Evolutionary conservation across 441 rosid genomes (phyloP).

Genomic region (Gossypium davidsonii): DNA sequence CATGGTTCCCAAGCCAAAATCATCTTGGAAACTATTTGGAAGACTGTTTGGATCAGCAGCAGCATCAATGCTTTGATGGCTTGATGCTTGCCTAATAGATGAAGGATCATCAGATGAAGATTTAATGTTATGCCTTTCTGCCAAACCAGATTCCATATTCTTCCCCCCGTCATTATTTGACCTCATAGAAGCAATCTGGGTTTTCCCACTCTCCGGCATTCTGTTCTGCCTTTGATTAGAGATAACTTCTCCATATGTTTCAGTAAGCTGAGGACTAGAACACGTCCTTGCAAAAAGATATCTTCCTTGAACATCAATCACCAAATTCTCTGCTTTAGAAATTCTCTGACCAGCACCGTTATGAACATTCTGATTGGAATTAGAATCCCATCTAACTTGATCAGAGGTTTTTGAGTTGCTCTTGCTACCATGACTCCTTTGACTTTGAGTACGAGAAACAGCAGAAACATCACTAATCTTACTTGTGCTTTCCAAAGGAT

Average conservation of each 20-base stretch:
- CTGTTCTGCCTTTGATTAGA: constrained; percentile 45
- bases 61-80: constrained; percentile 38
- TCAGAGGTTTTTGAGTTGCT: constrained; percentile 33
- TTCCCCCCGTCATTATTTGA: constrained; percentile 44
- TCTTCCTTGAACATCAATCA: constrained; percentile 55
- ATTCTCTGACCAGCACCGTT: constrained; percentile 42
- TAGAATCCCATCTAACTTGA: constrained; percentile 39
- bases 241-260: constrained; percentile 50
- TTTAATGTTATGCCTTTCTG: constrained; percentile 28
- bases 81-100: constrained; percentile 37
- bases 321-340: constrained; percentile 48
- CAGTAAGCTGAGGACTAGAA: constrained; percentile 96
- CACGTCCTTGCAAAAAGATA: constrained; percentile 78
- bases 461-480: constrained; percentile 28
- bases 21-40: constrained; percentile 43
- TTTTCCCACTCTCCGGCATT: constrained; percentile 56
- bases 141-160: constrained; percentile 45
- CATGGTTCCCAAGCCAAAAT: constrained; percentile 33
- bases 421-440: constrained; percentile 32
- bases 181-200: constrained; percentile 42
- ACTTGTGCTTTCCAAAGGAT: constrained; percentile 35
- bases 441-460: constrained; percentile 39
- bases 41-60: constrained; percentile 43
- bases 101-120: constrained; percentile 49
- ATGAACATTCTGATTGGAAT: constrained; percentile 36